Percentiles rank a stretch among this genome's conserved stretches.
Conservation (phyloP, 768 basidiomycete genomes). For the Ramaria sp. region DNA sequence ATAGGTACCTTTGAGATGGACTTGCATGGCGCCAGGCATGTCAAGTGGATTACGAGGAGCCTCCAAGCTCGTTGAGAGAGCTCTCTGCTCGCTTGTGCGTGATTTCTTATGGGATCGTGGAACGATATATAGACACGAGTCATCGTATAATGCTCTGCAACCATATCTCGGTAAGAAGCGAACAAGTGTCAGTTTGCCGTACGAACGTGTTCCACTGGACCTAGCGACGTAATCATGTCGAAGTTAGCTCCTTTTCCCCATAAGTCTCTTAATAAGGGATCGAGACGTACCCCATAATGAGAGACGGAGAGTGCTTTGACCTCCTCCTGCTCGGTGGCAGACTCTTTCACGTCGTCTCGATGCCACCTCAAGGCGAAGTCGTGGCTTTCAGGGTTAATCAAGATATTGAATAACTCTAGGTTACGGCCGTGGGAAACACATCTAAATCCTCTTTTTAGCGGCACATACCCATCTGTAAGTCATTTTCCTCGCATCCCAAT, state of each 20-base stretch:
- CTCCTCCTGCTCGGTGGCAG: conserved; percentile 52
- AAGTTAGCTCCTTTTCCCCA: neutral
- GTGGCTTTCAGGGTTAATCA: conserved; percentile 56
- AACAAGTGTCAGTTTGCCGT: neutral
- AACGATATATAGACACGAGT: conserved; percentile 61
- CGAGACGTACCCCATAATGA: conserved; percentile 46
- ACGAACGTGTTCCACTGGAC: conserved; percentile 77
- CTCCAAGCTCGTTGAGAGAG: conserved; percentile 37
- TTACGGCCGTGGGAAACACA: neutral
- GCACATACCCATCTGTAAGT: conserved; percentile 62
- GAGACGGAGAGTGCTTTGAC: conserved; percentile 41
- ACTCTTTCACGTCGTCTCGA: conserved; percentile 59
- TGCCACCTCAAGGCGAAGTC: conserved; percentile 74
- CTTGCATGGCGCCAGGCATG: conserved; percentile 59
- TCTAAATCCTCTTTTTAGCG: neutral
- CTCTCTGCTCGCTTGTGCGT: conserved; percentile 47
- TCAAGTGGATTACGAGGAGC: conserved; percentile 47
- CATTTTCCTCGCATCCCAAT: conserved; percentile 43
- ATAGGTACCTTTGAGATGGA: conserved; percentile 42
- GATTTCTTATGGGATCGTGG: conserved; percentile 54
- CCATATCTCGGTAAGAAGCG: neutral
- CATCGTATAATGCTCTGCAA: conserved; percentile 54
- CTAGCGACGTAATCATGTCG: conserved; percentile 21
- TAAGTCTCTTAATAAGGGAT: neutral
- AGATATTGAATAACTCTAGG: conserved; percentile 62